Conservation (phyloP, 2,329 filamentous ascomycete species). For the Aureobasidium subglaciale region DNA sequence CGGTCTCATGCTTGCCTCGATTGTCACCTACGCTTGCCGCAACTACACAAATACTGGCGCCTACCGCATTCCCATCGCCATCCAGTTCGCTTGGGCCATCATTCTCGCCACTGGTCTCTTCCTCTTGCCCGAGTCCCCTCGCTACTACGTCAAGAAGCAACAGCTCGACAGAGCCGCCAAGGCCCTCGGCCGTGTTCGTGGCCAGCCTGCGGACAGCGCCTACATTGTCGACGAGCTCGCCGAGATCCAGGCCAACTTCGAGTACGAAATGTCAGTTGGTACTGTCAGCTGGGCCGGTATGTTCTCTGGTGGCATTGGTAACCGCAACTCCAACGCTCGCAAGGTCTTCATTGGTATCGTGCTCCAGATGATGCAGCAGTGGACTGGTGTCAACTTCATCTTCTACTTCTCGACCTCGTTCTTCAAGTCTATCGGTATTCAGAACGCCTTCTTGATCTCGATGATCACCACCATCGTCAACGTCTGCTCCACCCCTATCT, state of each 20-base stretch:
- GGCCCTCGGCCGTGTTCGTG: conserved; percentile 63
- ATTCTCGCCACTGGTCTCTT: conserved; percentile 66
- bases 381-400: conserved; percentile 92
- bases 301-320: conserved; percentile 49
- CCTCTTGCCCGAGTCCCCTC: conserved; percentile 74
- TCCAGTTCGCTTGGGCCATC: conserved; percentile 76
- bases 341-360: conserved; percentile 40
- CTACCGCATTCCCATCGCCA: conserved; percentile 72
- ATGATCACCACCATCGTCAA: conserved; percentile 87
- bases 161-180: conserved; percentile 58
- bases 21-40: conserved; percentile 66
- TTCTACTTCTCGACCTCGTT: conserved; percentile 67
- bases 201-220: conserved; percentile 63
- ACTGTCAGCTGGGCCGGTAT: conserved; percentile 60
- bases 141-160: conserved; percentile 76
- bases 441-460: conserved; percentile 73
- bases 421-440: conserved; percentile 69
- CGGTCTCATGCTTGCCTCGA: conserved; percentile 67
- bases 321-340: conserved; percentile 45
- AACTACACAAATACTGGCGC: conserved; percentile 54
- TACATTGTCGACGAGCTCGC: conserved; percentile 72
- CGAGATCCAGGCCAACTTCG: conserved; percentile 84
- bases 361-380: conserved; percentile 45
- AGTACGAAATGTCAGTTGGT: conserved; percentile 67
- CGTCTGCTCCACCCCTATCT: conserved; percentile 74